Percentiles rank a stretch among this genome's conserved stretches.
Conservation (phyloP, 2,329 filamentous ascomycete genomes). For the Colletotrichum liaoningense region DNA sequence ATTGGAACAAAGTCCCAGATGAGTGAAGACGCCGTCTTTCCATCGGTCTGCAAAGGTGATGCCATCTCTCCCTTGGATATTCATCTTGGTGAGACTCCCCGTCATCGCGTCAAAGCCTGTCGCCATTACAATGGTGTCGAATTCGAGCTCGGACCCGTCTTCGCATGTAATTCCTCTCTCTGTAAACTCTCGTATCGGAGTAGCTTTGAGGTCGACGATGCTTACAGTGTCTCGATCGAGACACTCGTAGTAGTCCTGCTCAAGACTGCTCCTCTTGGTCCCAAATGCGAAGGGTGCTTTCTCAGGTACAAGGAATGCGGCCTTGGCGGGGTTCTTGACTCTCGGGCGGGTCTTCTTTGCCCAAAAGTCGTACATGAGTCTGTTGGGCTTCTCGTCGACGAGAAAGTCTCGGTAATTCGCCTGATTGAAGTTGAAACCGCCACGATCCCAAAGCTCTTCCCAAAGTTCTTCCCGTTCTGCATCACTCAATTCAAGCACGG, state of each 20-base stretch:
- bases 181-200: constrained; percentile 53
- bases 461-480: constrained; percentile 56
- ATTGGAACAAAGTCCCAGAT: constrained; percentile 39
- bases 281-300: constrained; percentile 58
- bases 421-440: constrained; percentile 60
- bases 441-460: constrained; percentile 56
- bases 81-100: constrained; percentile 45
- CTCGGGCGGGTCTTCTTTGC: constrained; percentile 54
- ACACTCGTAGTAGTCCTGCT: constrained; percentile 62
- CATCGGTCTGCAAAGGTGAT: constrained; percentile 45
- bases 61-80: constrained; percentile 43
- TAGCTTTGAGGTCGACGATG: constrained; percentile 55
- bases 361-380: constrained; percentile 61
- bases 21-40: constrained; percentile 44
- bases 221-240: constrained; percentile 58
- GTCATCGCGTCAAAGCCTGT: constrained; percentile 50
- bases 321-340: constrained; percentile 55
- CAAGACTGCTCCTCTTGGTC: constrained; percentile 57
- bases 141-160: constrained; percentile 49
- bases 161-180: constrained; percentile 51
- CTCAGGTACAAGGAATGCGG: constrained; percentile 58
- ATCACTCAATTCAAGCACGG: constrained; percentile 51
- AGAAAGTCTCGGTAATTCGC: constrained; percentile 59
- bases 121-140: constrained; percentile 49
- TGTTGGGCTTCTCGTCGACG: constrained; percentile 54